These are phyloP conservation scores for Ceratobasidium theobromae DNA, from an alignment of 1,284 basidiomycete species.

Conservation along the genomic window DNA sequence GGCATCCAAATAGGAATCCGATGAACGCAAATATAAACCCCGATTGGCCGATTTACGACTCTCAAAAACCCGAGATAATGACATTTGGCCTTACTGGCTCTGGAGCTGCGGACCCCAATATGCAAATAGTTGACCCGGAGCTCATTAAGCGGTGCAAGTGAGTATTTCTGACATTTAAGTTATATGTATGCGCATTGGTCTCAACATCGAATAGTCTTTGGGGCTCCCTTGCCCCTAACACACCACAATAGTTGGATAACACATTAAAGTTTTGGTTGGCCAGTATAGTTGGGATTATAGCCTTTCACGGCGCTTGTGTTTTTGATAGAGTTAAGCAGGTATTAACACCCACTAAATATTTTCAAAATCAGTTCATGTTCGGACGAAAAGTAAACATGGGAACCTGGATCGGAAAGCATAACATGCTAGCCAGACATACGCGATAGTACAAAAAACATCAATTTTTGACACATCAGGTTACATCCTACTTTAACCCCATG, in stretches of 20 bases:
- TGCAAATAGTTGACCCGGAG: neutral
- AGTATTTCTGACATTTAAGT: neutral
- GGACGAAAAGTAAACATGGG: constrained; percentile 16
- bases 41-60: constrained; percentile 1
- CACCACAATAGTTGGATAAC: constrained; percentile 17
- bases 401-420: constrained; percentile 26
- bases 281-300: too few species aligned
- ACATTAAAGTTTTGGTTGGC: too few species aligned
- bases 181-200: neutral
- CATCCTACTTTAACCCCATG: constrained; percentile 1
- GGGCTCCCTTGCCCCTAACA: constrained; percentile 13
- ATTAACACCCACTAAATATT: neutral
- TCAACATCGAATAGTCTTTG: neutral
- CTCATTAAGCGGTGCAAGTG: constrained; percentile 15
- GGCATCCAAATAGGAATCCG: constrained; percentile 19
- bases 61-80: neutral
- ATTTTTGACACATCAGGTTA: constrained; percentile 13
- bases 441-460: constrained; percentile 29
- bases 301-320: neutral
- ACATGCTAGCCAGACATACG: constrained; percentile 22
- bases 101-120: constrained; percentile 8
- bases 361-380: neutral
- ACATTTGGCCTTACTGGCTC: constrained; percentile 5
- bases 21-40: constrained; percentile 17
- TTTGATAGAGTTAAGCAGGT: neutral